Conservation (phyloP, 169 alveolate species). For the Cryptosporidium xiaoi region DNA sequence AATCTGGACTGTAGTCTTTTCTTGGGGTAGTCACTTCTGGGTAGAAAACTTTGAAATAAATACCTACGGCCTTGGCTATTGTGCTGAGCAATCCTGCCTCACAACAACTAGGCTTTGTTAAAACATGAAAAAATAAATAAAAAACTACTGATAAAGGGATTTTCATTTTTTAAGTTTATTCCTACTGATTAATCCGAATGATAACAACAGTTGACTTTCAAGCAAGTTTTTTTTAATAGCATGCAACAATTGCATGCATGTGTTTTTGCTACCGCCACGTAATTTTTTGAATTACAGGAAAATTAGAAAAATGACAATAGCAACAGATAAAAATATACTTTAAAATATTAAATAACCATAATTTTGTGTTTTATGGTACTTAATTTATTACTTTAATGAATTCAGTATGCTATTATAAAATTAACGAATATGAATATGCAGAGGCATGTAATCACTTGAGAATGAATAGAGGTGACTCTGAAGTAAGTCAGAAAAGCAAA, state of each 20-base stretch:
- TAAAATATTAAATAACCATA: no score
- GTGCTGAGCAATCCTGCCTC: constrained; percentile 56
- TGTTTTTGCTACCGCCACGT: no score
- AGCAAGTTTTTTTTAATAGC: neutral
- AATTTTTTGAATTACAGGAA: no score
- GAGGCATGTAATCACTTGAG: no score
- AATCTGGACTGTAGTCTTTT: constrained; percentile 57
- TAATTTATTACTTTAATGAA: no score
- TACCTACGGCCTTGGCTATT: constrained; percentile 43
- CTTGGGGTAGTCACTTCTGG: constrained; percentile 64
- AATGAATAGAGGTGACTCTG: no score
- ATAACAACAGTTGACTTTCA: no score
- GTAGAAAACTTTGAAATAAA: constrained; percentile 57
- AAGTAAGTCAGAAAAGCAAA: no score
- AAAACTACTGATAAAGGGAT: constrained; percentile 23
- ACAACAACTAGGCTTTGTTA: constrained; percentile 47
- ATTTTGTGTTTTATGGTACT: no score
- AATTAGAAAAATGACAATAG: no score
- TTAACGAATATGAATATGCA: no score
- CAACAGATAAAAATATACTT: neutral
- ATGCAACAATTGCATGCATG: constrained; percentile 53
- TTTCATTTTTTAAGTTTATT: constrained; percentile 28
- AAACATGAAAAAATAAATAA: constrained; percentile 9
- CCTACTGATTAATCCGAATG: neutral
- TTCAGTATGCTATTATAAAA: no score